Base-by-base conservation (phyloP, 75 land plant species). In the Chamaecyparis obtusa region DNA sequence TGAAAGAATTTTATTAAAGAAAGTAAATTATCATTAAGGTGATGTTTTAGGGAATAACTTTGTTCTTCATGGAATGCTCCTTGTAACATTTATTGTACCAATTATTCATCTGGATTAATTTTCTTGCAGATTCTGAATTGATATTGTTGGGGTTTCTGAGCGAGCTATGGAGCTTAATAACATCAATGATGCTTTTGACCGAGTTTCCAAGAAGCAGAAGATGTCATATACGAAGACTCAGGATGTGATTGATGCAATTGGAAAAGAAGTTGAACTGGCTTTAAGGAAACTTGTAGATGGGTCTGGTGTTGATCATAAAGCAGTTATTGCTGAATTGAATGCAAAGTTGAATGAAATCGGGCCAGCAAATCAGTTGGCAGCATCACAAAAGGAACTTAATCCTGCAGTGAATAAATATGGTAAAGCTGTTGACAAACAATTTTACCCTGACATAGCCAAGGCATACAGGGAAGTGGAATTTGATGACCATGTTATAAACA, bases 201-300 rank as follows among this genome's bases (percentile, higher is more conserved):
- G 92, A 54, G 95, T 93, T 74, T 84, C 93, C 33, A 96, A 98
- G 92, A 98, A 93, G 88, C 97, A 95, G 85, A 98, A 95, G 92
- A 72, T 94, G 0, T 94, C 92, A 6, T 93, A 90, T 44, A 85
- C 93, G 0, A 95, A 91, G 88, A 89, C 95, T 36, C 92, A 94
- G 54, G 99, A 96, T 87, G 87, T 93, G n/a, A 89, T 98, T 49
- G 92, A 94, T 32, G 90, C 89, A 77, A 88, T 97, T 41, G 76
- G 86, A 41, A 88, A 88, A 5, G 96, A 92, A 89, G 91, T 98
- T 84, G 93, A 94, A 77, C 87, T 89, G 16, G 91, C 97, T 54
- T 33, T 93, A 56, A 83, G 51, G 17, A 95, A 87, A 89, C 83
- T 98, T 80, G 88, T 86, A 27, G 75, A 69, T 27, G 56, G 64